Conservation (phyloP, 2,329 filamentous ascomycete species). For the Graphilbum ipis-grandicollis region DNA sequence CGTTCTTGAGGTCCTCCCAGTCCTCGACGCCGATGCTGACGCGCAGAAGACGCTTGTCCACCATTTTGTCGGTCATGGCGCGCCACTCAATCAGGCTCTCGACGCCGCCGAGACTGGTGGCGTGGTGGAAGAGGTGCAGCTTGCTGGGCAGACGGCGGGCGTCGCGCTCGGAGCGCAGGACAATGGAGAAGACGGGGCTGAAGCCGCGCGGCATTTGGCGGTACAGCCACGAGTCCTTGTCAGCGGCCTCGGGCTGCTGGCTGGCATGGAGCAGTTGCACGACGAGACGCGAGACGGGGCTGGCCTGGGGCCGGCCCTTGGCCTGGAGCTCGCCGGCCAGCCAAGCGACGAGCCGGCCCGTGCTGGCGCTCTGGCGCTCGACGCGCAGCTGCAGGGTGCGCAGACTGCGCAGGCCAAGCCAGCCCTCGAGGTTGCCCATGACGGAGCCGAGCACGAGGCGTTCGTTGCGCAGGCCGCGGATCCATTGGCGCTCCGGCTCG, state of each 20-base stretch:
- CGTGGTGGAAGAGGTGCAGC: conserved; percentile 76
- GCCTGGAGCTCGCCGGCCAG: conserved; percentile 36
- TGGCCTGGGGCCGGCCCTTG: conserved; percentile 15
- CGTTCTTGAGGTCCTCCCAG: conserved; percentile 66
- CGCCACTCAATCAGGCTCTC: conserved; percentile 97
- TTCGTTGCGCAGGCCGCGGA: conserved; percentile 44
- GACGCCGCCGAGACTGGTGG: conserved; percentile 82
- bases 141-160: conserved; percentile 62
- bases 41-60: conserved; percentile 57
- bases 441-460: conserved; percentile 64
- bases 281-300: conserved; percentile 34
- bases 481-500: conserved; percentile 27
- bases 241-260: conserved; percentile 47
- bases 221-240: conserved; percentile 52
- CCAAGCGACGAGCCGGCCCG: conserved; percentile 55
- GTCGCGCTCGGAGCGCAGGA: conserved; percentile 37
- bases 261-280: conserved; percentile 52
- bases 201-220: conserved; percentile 86
- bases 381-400: conserved; percentile 77
- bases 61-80: conserved; percentile 61
- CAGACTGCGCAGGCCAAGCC: conserved; percentile 75
- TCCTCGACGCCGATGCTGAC: conserved; percentile 78
- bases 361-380: conserved; percentile 54
- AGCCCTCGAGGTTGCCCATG: conserved; percentile 80
- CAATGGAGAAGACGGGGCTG: conserved; percentile 72